A percentile compares a stretch with the other conserved stretches of the same genome.
phyloP scores from a whole-genome alignment of 2,329 filamentous ascomycete species.

The Didymosphaeria variabile region DNA sequence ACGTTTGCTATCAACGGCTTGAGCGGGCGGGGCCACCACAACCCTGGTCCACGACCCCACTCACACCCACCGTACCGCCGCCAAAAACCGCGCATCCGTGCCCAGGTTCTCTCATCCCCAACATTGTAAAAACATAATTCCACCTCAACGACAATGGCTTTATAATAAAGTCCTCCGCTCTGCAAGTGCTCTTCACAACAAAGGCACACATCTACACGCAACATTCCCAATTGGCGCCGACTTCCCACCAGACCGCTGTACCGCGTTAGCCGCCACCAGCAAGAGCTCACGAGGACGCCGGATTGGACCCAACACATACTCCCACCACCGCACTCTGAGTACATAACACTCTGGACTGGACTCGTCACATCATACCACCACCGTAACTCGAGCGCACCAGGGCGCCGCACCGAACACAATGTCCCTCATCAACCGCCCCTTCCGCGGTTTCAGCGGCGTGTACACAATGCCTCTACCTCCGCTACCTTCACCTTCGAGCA shows the following conservation, averaged over 20 bases:
- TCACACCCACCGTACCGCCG: not conserved
- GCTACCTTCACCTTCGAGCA: not conserved
- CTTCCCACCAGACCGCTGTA: not conserved
- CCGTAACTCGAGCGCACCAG: not conserved
- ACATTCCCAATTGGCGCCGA: too few species aligned
- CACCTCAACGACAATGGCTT: not conserved
- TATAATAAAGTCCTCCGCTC: too few species aligned
- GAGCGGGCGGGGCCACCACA: not conserved
- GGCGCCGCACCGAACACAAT: not conserved
- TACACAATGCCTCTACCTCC: not conserved
- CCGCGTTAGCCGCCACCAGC: not conserved
- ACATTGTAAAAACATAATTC: not conserved
- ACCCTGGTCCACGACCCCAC: not conserved
- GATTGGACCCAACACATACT: not conserved
- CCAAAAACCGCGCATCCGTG: slow-evolving; percentile 1
- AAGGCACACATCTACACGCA: not conserved
- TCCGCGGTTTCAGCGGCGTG: slow-evolving; percentile 9
- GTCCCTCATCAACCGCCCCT: slow-evolving; percentile 8
- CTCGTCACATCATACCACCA: not conserved
- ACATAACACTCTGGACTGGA: not conserved
- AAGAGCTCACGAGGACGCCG: not conserved
- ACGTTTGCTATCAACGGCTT: not conserved
- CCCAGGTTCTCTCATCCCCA: not conserved
- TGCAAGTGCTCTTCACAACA: too few species aligned
- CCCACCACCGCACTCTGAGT: not conserved